Conservation (phyloP, 345 rosid genomes). For the Hirschfeldia incana region DNA sequence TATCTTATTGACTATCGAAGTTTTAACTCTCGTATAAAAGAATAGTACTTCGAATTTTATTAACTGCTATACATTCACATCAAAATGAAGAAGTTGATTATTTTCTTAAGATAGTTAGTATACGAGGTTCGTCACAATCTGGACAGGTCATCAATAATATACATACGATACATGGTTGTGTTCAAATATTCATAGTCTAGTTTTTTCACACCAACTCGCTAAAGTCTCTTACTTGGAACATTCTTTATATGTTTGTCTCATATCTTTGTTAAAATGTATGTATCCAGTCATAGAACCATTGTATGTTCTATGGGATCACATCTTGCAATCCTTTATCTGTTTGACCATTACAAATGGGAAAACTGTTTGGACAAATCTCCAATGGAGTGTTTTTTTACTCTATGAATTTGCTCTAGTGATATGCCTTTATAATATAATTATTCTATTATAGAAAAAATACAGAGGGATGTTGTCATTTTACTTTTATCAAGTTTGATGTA, state of each 20-base stretch:
- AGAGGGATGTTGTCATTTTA: too few species aligned
- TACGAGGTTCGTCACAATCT: not conserved
- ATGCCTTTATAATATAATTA: too few species aligned
- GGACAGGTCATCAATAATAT: not conserved
- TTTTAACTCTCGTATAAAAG: not conserved
- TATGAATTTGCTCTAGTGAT: too few species aligned
- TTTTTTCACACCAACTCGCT: not conserved
- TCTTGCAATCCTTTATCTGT: too few species aligned
- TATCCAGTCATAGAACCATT: too few species aligned
- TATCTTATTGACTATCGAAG: not conserved
- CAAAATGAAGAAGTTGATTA: not conserved
- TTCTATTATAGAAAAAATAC: too few species aligned
- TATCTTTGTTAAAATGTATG: not conserved
- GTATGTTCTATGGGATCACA: too few species aligned
- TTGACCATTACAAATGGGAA: too few species aligned
- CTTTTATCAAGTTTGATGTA: too few species aligned
- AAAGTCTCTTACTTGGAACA: not conserved
- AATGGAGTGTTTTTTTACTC: too few species aligned
- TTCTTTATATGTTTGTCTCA: not conserved
- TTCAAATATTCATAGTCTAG: not conserved
- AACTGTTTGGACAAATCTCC: too few species aligned
- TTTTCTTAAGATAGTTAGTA: not conserved
- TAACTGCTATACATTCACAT: not conserved
- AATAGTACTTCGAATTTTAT: not conserved
- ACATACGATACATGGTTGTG: not conserved